These are phyloP conservation scores for Anaeramoeba flamelloides DNA, from an alignment of 78 protist genomes.

Conservation along the genomic window DNA sequence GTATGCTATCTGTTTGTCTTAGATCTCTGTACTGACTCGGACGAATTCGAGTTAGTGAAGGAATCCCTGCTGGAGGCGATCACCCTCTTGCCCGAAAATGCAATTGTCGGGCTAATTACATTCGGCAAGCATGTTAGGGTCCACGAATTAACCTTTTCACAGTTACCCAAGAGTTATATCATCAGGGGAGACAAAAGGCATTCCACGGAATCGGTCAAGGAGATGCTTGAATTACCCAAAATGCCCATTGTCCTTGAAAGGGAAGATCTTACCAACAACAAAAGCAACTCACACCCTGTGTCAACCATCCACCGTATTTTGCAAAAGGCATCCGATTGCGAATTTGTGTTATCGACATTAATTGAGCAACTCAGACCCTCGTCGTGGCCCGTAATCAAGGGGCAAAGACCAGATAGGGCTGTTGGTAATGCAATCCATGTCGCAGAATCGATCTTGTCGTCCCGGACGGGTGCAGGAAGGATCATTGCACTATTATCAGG, in stretches of 20 bases:
- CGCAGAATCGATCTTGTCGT: slow-evolving; percentile 13
- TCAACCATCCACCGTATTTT: slow-evolving; percentile 11
- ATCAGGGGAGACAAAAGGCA: background rate
- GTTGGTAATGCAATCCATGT: slow-evolving; percentile 5
- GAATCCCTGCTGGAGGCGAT: slow-evolving; percentile 62
- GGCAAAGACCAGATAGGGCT: background rate
- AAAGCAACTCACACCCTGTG: background rate
- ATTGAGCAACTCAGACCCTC: slow-evolving; percentile 71
- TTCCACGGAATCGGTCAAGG: background rate
- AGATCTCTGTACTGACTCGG: slow-evolving; percentile 62
- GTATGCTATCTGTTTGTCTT: slow-evolving; percentile 70
- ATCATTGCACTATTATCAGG: background rate
- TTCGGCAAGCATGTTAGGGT: slow-evolving; percentile 63
- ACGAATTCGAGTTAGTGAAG: slow-evolving; percentile 61
- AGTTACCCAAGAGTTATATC: background rate
- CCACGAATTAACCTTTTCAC: background rate
- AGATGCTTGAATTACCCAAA: background rate
- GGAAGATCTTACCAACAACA: background rate
- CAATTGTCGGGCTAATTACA: slow-evolving; percentile 82
- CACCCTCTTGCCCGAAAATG: slow-evolving; percentile 52
- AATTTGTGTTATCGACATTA: slow-evolving; percentile 50
- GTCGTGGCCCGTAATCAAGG: slow-evolving; percentile 63
- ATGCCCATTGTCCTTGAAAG: background rate
- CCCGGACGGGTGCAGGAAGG: background rate
- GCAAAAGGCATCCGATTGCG: slow-evolving; percentile 59